phyloP scores from a whole-genome alignment of 768 basidiomycete species.

The Hortiboletus campestris region DNA sequence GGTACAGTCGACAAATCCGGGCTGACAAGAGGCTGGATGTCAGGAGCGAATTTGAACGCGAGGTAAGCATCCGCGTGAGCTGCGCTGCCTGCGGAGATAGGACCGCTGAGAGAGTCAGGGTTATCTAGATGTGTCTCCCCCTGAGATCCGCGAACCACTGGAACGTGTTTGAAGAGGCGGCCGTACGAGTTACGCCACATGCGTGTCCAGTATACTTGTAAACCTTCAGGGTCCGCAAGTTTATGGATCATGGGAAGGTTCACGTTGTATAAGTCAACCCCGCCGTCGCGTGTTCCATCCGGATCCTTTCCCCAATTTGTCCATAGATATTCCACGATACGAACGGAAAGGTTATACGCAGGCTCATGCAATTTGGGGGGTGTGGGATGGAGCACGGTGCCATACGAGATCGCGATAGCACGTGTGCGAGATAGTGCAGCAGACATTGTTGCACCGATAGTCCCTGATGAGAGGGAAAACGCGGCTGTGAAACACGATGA shows the following conservation, averaged over 20 bases:
- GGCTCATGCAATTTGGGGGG: constrained; percentile 58
- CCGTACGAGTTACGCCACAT: constrained; percentile 89
- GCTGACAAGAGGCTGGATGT: constrained; percentile 64
- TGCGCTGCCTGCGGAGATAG: not conserved
- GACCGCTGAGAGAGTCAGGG: constrained; percentile 37
- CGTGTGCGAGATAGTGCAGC: constrained; percentile 68
- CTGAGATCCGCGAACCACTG: constrained; percentile 18
- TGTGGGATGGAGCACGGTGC: constrained; percentile 69
- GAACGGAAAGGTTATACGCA: constrained; percentile 66
- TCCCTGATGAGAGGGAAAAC: constrained; percentile 87
- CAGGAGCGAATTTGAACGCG: constrained; percentile 73
- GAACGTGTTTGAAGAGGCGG: constrained; percentile 63
- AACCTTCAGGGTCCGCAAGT: constrained; percentile 54
- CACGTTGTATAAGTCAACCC: constrained; percentile 81
- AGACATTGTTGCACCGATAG: constrained; percentile 87
- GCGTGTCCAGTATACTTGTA: constrained; percentile 75
- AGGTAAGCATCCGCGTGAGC: constrained; percentile 38
- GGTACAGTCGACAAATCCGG: constrained; percentile 62
- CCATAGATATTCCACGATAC: constrained; percentile 76
- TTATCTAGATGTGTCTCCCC: constrained; percentile 38
- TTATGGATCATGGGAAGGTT: constrained; percentile 82
- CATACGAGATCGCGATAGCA: constrained; percentile 87
- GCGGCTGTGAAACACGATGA: constrained; percentile 50
- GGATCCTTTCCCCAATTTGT: constrained; percentile 78
- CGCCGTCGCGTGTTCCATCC: constrained; percentile 52